Conservation (phyloP, 2,329 filamentous ascomycete genomes). For the Diaporthe sp. region DNA sequence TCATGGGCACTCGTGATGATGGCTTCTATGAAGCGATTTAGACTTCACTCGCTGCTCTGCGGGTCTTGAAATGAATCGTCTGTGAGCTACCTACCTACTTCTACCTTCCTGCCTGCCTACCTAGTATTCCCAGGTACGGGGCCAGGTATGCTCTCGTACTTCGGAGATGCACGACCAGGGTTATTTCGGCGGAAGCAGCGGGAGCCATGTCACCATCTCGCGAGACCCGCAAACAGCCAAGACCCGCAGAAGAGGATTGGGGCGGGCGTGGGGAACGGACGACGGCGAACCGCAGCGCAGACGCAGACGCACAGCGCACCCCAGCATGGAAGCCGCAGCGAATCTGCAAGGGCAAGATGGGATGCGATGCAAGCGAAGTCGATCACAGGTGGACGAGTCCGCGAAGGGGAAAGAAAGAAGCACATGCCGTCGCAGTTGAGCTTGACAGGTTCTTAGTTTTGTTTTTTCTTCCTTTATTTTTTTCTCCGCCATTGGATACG, state of each 20-base stretch:
- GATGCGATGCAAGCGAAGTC: slow-evolving; percentile 31
- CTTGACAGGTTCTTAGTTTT: background rate
- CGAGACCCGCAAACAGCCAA: slow-evolving; percentile 23
- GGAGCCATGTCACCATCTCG: slow-evolving; percentile 24
- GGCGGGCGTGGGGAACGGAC: slow-evolving; percentile 30
- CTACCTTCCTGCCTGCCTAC: too few species aligned
- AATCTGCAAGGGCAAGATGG: slow-evolving; percentile 38
- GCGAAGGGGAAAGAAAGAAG: background rate
- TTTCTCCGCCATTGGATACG: slow-evolving; percentile 10
- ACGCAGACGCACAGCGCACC: background rate
- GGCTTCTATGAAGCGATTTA: background rate
- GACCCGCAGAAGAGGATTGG: slow-evolving; percentile 20
- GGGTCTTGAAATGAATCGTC: slow-evolving; percentile 1
- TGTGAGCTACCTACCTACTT: too few species aligned
- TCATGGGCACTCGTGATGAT: slow-evolving; percentile 1
- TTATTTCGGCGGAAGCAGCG: slow-evolving; percentile 34
- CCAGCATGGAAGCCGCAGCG: slow-evolving; percentile 34
- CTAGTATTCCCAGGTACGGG: background rate
- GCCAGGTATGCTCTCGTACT: slow-evolving; percentile 24
- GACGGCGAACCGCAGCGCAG: slow-evolving; percentile 24
- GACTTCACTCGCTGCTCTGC: background rate
- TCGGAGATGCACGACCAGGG: slow-evolving; percentile 32
- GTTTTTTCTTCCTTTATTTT: background rate
- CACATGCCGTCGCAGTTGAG: background rate
- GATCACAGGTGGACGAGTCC: slow-evolving; percentile 23